Evolutionary conservation across 2,329 filamentous ascomycete genomes (phyloP).

Genomic region (Fusarium caatingaense): DNA sequence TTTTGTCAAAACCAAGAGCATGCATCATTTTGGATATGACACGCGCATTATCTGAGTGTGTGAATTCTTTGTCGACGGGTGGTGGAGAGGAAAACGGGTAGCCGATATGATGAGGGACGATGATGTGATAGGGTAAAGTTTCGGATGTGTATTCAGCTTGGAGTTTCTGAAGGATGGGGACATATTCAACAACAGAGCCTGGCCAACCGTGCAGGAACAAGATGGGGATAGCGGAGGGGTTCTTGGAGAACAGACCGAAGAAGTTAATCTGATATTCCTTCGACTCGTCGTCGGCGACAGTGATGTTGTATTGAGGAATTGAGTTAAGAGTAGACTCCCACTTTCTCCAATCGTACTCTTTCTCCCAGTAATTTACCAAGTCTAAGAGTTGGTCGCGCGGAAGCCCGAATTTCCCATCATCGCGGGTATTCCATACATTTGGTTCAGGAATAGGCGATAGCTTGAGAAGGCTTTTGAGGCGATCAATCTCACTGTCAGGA

Average conservation of each 20-base stretch:
- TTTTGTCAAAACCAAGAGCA: not conserved
- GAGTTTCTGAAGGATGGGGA: conserved; percentile 21
- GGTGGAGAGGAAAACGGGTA: conserved; percentile 12
- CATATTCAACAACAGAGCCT: conserved; percentile 31
- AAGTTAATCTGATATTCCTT: conserved; percentile 23
- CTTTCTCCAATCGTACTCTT: conserved; percentile 20
- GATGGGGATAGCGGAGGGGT: not conserved
- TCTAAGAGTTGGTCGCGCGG: not conserved
- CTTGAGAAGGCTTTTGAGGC: conserved; percentile 11
- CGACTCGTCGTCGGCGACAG: conserved; percentile 10
- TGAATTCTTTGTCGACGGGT: not conserved
- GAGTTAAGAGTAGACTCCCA: conserved; percentile 34
- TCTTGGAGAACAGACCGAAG: conserved; percentile 22
- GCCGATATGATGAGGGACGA: conserved; percentile 18
- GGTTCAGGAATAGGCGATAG: not conserved
- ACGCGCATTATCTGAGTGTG: conserved; percentile 5
- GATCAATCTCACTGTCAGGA: not conserved
- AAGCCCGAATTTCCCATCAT: not conserved
- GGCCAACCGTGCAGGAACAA: conserved; percentile 36
- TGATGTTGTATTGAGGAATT: conserved; percentile 27
- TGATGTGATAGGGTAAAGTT: conserved; percentile 17
- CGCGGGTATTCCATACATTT: conserved; percentile 3
- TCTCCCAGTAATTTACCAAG: conserved; percentile 8
- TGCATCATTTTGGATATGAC: conserved; percentile 29
- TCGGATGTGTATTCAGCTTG: not conserved